Base-by-base conservation (phyloP, 2,329 filamentous ascomycete genomes). In the Ramularia endophylla region DNA sequence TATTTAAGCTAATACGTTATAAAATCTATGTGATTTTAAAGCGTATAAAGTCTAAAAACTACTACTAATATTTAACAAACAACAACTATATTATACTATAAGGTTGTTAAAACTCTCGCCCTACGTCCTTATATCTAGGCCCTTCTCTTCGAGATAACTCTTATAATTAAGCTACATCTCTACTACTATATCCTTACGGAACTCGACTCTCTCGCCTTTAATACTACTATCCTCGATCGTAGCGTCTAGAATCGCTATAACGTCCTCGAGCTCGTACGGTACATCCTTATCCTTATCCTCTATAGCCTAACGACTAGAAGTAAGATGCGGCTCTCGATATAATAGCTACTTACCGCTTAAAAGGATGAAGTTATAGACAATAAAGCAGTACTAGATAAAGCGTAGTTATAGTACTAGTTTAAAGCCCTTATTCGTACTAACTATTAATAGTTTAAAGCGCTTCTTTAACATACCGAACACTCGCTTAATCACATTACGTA, bases 401-500 rank as follows among this genome's bases (percentile, higher is more conserved):
- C 28, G 28, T 15, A 16, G 13, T 16, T 30, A 13, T 16, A 16
- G 3, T n/a, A 4, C n/a, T n/a, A 30, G 13, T 15, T 3, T 3
- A 8, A 15, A 30, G 28, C 28, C 28, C 17, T 30, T 15, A 16
- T 30, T 15, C 2, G 12, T 16, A 16, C 28, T 16, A 15, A 15
- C 3, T n/a, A n/a, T 8, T 4, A 30, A 16, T n/a, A 30, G 13
- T 30, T 8, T n/a, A 31, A 31, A 38, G 9, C 25, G 25, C 15
- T 16, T 15, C 27, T 38, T 38, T 15, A 38, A 3, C 2, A 38
- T 9, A 28, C 36, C 12, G 12, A 38, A 38, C 2, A 28, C 16
- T 5, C 36, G 12, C 36, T 38, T 38, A 38, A 38, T 31, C 4
- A 38, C 13, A 20, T 38, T 38, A 7, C 25, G 25, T 12, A 38